phyloP scores from a whole-genome alignment of 2,329 filamentous ascomycete species.

The Diaporthe helianthi region DNA sequence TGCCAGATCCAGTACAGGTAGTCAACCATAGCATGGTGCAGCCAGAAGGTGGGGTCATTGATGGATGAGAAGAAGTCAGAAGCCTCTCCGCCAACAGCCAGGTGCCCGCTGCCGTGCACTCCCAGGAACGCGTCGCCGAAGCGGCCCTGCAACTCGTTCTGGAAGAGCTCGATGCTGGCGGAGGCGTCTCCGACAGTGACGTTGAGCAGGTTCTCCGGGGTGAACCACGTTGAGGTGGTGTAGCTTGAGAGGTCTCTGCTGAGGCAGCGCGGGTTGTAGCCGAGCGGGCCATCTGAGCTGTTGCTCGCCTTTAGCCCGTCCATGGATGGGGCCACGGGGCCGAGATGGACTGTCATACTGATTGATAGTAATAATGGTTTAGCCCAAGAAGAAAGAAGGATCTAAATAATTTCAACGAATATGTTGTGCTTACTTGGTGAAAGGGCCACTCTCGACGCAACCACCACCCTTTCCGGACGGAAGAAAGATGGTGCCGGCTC shows the following conservation, averaged over 20 bases:
- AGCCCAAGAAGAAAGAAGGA: not conserved
- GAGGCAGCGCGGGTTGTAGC: conserved; percentile 40
- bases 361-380: not conserved
- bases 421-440: conserved; percentile 6
- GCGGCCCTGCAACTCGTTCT: conserved; percentile 43
- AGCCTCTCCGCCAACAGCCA: conserved; percentile 16
- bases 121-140: conserved; percentile 40
- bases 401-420: too few relatives aligned
- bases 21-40: conserved; percentile 44
- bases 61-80: conserved; percentile 13
- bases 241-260: conserved; percentile 38
- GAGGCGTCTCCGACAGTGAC: conserved; percentile 37
- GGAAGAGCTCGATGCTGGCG: conserved; percentile 38
- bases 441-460: conserved; percentile 22
- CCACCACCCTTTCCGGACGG: conserved; percentile 28
- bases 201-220: conserved; percentile 38
- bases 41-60: conserved; percentile 44
- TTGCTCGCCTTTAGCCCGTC: not conserved
- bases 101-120: conserved; percentile 23
- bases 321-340: conserved; percentile 5
- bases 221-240: conserved; percentile 37
- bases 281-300: conserved; percentile 28
- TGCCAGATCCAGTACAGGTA: conserved; percentile 42
- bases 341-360: conserved; percentile 26
- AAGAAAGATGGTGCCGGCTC: not conserved